phyloP scores from a whole-genome alignment of 2,329 filamentous ascomycete genomes.

The Cladophialophora immunda region DNA sequence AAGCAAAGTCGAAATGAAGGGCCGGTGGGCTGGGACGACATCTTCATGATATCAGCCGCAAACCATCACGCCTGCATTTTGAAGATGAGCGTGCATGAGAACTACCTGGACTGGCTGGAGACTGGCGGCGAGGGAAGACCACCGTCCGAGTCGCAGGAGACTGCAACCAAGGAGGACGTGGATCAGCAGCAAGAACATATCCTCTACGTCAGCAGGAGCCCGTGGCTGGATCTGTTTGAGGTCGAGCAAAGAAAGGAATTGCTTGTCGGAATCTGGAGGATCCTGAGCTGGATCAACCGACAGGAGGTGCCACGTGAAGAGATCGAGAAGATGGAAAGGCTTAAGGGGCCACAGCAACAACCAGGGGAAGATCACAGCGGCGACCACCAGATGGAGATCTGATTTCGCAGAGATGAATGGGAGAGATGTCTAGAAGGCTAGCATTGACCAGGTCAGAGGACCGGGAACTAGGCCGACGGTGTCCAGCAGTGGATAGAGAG shows the following conservation, averaged over 20 bases:
- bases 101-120: constrained; percentile 65
- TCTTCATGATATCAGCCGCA: constrained; percentile 35
- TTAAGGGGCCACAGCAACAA: constrained; percentile 8
- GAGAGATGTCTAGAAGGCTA: not conserved
- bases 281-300: constrained; percentile 64
- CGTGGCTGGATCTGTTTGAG: constrained; percentile 68
- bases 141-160: not conserved
- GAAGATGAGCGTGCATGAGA: constrained; percentile 64
- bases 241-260: constrained; percentile 63
- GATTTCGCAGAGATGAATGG: not conserved
- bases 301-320: constrained; percentile 38
- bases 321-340: constrained; percentile 34
- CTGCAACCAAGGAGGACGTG: not conserved
- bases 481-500: not conserved
- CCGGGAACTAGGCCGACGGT: not conserved
- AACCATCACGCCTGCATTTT: constrained; percentile 70
- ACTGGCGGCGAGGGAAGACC: constrained; percentile 48
- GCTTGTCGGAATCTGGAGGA: constrained; percentile 65
- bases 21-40: constrained; percentile 30
- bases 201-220: constrained; percentile 62
- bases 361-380: constrained; percentile 10
- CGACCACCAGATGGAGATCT: constrained; percentile 30
- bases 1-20: constrained; percentile 26
- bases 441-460: not conserved
- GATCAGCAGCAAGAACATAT: constrained; percentile 45